Evolutionary conservation across 768 basidiomycete species (phyloP), one percentile per base, ranked within the genome.

Genomic region (Leccinum boreale): DNA sequence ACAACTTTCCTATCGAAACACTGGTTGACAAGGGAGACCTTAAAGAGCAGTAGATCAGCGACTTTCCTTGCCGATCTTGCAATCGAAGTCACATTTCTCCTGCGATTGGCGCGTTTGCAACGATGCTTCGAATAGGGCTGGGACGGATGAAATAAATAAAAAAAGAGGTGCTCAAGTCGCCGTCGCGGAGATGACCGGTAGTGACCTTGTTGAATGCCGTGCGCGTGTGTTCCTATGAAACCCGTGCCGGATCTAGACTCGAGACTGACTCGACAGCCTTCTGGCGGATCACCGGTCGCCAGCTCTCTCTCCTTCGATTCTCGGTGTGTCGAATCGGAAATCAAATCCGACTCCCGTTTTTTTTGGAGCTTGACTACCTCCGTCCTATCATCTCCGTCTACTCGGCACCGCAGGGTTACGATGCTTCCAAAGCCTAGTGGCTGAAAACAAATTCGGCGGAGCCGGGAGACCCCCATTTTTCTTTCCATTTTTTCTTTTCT

Each of bases 111-210:
- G 4, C 28, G 3, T 44, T 53, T 33, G 24, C 42, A 53, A 44
- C 23, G 36, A 46, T 31, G 12, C 26, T 49, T 51, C 19, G 26
- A 35, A 35, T 51, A 29, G 29, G 29, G n/a, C 29, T 49, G 47
- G 12, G n/a, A 50, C 24, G 29, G 23, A 46, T 4, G 42, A 44
- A 39, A 39, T 7, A n/a, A 45, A 44, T 2, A 42, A 12, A 29
- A 50, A n/a, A 35, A 7, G 19, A n/a, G 29, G 54, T 42, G n/a
- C 24, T 24, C 47, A 29, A 44, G 61, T 64, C 58, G n/a, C 57
- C 62, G 57, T 58, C 36, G 42, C 26, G 52, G 52, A 67, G 55
- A 52, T 58, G 62, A 64, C 49, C 53, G 51, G 55, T 56, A 10
- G 21, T 19, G 42, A 42, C n/a, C 11, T 21, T 15, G 31, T 50